These are phyloP conservation scores for Euphorbia tirucalli DNA, from an alignment of 345 rosid genomes.

Conservation along the genomic window DNA sequence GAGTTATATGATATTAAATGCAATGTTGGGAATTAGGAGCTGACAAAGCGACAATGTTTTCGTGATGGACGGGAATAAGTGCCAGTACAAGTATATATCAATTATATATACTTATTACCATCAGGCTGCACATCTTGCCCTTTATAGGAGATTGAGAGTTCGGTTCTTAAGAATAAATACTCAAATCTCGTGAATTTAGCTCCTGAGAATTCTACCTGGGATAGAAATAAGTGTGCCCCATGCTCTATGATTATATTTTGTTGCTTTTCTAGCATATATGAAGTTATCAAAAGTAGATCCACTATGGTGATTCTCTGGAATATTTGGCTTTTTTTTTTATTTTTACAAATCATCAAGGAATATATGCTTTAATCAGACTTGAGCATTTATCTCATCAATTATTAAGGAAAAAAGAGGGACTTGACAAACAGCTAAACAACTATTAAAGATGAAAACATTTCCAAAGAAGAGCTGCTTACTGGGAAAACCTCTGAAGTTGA, in stretches of 20 bases:
- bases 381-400: slow-evolving; percentile 20
- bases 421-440: too few species aligned
- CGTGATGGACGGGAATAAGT: not conserved
- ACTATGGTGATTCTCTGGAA: slow-evolving; percentile 30
- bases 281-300: slow-evolving; percentile 27
- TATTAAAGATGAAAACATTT: not conserved
- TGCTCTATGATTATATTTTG: slow-evolving; percentile 5
- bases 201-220: not conserved
- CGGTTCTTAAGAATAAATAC: too few species aligned
- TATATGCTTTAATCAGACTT: slow-evolving; percentile 23
- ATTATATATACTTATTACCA: not conserved
- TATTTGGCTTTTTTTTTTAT: slow-evolving; percentile 2
- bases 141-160: too few species aligned
- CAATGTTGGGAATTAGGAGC: not conserved
- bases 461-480: too few species aligned
- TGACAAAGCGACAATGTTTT: not conserved
- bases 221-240: not conserved
- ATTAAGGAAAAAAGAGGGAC: too few species aligned
- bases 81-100: not conserved
- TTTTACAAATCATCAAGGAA: slow-evolving; percentile 14
- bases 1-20: not conserved
- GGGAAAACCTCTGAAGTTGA: too few species aligned
- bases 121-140: too few species aligned
- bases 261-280: slow-evolving; percentile 5
- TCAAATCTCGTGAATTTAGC: too few species aligned